Conservation (phyloP, 768 basidiomycete genomes). For the Mycena vulgaris region DNA sequence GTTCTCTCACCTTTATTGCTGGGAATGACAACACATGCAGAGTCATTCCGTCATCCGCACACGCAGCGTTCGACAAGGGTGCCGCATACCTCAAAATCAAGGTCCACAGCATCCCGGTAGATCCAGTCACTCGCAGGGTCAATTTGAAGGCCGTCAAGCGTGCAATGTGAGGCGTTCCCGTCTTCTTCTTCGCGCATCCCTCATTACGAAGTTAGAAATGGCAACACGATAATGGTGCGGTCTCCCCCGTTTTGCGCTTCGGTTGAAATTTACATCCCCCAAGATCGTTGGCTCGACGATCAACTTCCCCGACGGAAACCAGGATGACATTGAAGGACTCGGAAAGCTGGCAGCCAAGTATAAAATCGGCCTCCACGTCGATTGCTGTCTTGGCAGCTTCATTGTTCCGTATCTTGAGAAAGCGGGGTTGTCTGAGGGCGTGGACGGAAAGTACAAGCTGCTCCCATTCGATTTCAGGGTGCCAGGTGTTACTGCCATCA, state of each 20-base stretch:
- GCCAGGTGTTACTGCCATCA: conserved; percentile 92
- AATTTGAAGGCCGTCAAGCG: conserved; percentile 83
- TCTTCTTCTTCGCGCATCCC: conserved; percentile 13
- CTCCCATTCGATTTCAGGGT: conserved; percentile 92
- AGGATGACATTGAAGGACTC: conserved; percentile 89
- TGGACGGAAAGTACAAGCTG: conserved; percentile 69
- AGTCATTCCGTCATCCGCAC: conserved; percentile 87
- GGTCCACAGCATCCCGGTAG: conserved; percentile 88
- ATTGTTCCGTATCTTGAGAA: conserved; percentile 93
- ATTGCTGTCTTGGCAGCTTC: conserved; percentile 95
- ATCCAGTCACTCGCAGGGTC: conserved; percentile 82
- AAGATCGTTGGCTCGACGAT: conserved; percentile 90
- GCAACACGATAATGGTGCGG: conserved; percentile 89
- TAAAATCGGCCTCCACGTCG: conserved; percentile 92
- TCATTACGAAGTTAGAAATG: conserved; percentile 67
- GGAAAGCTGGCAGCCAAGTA: conserved; percentile 80
- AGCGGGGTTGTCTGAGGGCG: conserved; percentile 76
- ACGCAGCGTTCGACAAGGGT: conserved; percentile 97
- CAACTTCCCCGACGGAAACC: conserved; percentile 90
- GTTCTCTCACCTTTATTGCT: not conserved
- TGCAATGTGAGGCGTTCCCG: conserved; percentile 78
- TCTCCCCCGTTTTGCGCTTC: not conserved
- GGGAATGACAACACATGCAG: conserved; percentile 56
- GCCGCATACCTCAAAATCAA: conserved; percentile 92
- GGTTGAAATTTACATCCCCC: conserved; percentile 15